Percentiles rank a stretch among this genome's conserved stretches.
Conservation (phyloP, 768 basidiomycete genomes). For the Naganishia kalamii region DNA sequence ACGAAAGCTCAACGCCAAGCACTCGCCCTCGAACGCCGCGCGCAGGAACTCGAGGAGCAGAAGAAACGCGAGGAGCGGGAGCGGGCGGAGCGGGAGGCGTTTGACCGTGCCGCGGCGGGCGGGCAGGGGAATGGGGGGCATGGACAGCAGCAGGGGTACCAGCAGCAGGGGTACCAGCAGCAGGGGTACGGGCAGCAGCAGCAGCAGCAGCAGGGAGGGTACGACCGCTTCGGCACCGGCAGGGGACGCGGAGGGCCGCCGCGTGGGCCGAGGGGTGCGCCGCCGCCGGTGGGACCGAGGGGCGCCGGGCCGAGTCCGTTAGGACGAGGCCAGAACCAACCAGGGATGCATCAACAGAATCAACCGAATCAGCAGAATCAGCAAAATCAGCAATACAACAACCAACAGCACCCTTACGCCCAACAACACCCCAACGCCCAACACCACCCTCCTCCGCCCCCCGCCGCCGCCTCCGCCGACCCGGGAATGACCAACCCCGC, state of each 20-base stretch:
- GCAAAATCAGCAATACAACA: constrained; percentile 18
- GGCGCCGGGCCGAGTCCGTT: not conserved
- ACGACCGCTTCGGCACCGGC: constrained; percentile 23
- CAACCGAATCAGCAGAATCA: not conserved
- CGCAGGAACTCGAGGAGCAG: constrained; percentile 71
- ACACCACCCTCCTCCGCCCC: constrained; percentile 35
- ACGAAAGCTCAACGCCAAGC: constrained; percentile 85
- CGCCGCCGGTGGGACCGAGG: not conserved
- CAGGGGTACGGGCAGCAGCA: not conserved
- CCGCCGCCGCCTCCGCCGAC: constrained; percentile 23
- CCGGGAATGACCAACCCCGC: constrained; percentile 30
- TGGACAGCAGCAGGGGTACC: constrained; percentile 41
- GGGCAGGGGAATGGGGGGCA: constrained; percentile 48
- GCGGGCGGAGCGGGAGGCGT: constrained; percentile 58
- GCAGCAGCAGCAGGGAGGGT: constrained; percentile 13
- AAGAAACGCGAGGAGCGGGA: constrained; percentile 61
- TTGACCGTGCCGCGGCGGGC: constrained; percentile 74
- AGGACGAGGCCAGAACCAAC: not conserved
- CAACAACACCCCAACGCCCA: constrained; percentile 15
- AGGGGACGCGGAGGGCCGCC: not conserved
- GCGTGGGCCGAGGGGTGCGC: not conserved
- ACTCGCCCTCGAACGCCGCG: constrained; percentile 78
- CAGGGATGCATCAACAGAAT: not conserved
- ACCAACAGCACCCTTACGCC: constrained; percentile 12
- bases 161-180: not conserved